These are phyloP conservation scores for Starmerella bombicola DNA, from an alignment of 805 yeast genomes.

Conservation along the genomic window DNA sequence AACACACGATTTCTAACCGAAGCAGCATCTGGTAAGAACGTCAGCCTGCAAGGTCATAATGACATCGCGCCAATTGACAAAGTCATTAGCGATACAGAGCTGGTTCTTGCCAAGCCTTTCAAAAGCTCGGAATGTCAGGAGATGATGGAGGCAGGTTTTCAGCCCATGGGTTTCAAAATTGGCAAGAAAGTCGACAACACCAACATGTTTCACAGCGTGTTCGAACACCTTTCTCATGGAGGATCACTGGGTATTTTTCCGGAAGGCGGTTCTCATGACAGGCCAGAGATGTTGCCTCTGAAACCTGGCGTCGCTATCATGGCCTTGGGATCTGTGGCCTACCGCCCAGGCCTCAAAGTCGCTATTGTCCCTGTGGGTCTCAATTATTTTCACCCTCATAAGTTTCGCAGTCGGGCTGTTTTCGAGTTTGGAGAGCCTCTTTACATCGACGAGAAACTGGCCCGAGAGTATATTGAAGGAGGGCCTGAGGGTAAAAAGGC, in stretches of 20 bases:
- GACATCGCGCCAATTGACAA: slow-evolving; percentile 64
- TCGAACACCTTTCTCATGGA: slow-evolving; percentile 66
- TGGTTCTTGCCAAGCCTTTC: slow-evolving; percentile 59
- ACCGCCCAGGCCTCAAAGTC: slow-evolving; percentile 61
- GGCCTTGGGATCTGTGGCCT: slow-evolving; percentile 90
- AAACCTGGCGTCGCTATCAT: slow-evolving; percentile 97
- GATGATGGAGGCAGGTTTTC: slow-evolving; percentile 32
- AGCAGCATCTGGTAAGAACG: slow-evolving; percentile 30
- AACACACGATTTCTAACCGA: slow-evolving; percentile 57
- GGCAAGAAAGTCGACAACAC: slow-evolving; percentile 84
- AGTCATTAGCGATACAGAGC: slow-evolving; percentile 58
- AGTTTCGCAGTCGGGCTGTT: slow-evolving; percentile 89
- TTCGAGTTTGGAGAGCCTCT: slow-evolving; percentile 88
- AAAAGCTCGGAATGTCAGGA: slow-evolving; percentile 27
- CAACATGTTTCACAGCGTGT: slow-evolving; percentile 69
- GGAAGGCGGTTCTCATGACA: slow-evolving; percentile 96
- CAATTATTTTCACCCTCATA: slow-evolving; percentile 94
- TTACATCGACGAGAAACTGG: slow-evolving; percentile 48
- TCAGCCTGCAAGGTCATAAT: slow-evolving; percentile 52
- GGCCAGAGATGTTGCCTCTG: slow-evolving; percentile 79
- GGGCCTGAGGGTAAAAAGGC: slow-evolving; percentile 53
- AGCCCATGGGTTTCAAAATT: slow-evolving; percentile 38
- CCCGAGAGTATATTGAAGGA: slow-evolving; percentile 46
- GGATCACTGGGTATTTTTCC: slow-evolving; percentile 89
- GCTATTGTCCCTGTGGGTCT: slow-evolving; percentile 92